Evolutionary conservation across 78 protist genomes (phyloP), one percentile per base, ranked within the genome.

Genomic region (Reticulomyxa filosa): DNA sequence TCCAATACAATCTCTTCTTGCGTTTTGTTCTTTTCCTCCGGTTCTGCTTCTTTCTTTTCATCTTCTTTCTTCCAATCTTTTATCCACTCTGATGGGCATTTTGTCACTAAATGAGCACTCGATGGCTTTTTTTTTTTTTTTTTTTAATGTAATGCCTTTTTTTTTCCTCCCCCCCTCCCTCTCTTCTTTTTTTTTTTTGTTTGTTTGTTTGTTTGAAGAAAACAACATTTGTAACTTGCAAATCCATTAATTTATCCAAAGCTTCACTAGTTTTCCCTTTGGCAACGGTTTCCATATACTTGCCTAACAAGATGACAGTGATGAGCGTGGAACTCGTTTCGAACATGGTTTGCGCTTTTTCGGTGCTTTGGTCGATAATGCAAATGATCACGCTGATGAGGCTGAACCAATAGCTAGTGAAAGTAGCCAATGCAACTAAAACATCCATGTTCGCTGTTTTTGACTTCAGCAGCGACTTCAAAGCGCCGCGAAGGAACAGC

Each of bases 241-340:
- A 71, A 3, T 37, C 10, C 62, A 79, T 30, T 7, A 88, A 67
- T 10, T 39, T 38, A 2, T 65, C 36, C 2, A 92, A 46, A 3
- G 94, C 93, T 1, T 42, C 77, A 6, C 79, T 39, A 30, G 95
- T 82, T 57, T 65, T 29, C 30, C 83, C 83, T 69, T 86, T 90
- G 39, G 98, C 94, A 2, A 69, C 3, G 11, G 10, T n/a, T 8
- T 53, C 59, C 30, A 53, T 8, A 8, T 17, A 10, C 10, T 32
- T 27, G 33, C 59, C 59, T 7, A 53, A 8, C 11, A 53, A 10
- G 10, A 53, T 32, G 59, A 53, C 8, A 8, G 59, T 30, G 59
- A 53, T 53, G 7, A 53, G 8, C 59, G 29, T 53, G 11, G 30
- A 7, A 10, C 38, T 30, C 59, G 59, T 53, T 6, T 53, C 59